phyloP scores from a whole-genome alignment of 2,329 filamentous ascomycete genomes.

The Scedosporium minutisporum region DNA sequence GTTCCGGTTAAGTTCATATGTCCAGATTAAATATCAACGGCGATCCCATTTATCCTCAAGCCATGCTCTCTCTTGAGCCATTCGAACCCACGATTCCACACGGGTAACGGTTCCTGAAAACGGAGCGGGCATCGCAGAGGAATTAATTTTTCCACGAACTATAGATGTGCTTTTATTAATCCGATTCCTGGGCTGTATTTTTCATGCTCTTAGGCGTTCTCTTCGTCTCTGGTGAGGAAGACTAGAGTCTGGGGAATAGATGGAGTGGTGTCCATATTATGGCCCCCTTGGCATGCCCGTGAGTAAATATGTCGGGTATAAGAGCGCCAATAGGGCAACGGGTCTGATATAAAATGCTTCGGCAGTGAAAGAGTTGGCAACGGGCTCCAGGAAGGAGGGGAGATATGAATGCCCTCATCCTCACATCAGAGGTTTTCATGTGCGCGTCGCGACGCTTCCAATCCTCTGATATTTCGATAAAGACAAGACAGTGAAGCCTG shows the following conservation, averaged over 20 bases:
- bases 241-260: neutral
- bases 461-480: neutral
- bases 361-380: neutral
- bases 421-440: neutral
- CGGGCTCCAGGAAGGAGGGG: no score
- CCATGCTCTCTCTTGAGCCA: neutral
- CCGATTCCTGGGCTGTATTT: neutral
- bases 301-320: neutral
- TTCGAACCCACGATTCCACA: neutral
- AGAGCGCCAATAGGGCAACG: neutral
- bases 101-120: neutral
- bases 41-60: conserved; percentile 1
- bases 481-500: neutral
- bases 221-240: neutral
- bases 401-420: no score
- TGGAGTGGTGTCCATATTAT: neutral
- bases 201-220: neutral
- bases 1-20: conserved; percentile 2
- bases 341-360: neutral
- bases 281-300: neutral
- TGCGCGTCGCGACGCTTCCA: neutral
- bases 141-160: neutral
- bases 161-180: neutral
- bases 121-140: neutral
- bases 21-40: neutral